These are phyloP conservation scores for Podosphaera xanthii DNA, from an alignment of 2,329 filamentous ascomycete genomes.

Conservation along the genomic window DNA sequence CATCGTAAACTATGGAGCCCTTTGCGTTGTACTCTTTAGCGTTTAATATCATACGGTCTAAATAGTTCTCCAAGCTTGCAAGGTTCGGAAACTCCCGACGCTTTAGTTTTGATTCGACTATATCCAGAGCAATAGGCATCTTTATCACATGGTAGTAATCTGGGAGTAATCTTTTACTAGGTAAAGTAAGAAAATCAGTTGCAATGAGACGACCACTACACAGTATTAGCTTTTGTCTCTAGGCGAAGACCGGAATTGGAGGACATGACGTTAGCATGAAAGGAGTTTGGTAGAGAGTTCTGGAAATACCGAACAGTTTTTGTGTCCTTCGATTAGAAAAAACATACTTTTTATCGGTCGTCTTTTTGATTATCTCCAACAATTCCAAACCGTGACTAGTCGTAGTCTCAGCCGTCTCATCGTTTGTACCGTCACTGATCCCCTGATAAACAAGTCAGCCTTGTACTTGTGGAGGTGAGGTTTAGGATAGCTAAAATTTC, in stretches of 20 bases:
- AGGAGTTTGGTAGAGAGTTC: no score
- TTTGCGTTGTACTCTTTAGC: slow-evolving; percentile 67
- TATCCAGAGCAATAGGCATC: slow-evolving; percentile 57
- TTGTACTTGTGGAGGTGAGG: slow-evolving; percentile 7
- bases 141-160: slow-evolving; percentile 60
- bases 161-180: slow-evolving; percentile 36
- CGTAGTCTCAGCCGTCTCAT: slow-evolving; percentile 44
- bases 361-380: slow-evolving; percentile 50
- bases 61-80: slow-evolving; percentile 57
- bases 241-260: no score
- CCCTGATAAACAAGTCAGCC: slow-evolving; percentile 13
- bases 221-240: neutral
- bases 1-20: slow-evolving; percentile 49
- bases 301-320: neutral
- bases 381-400: slow-evolving; percentile 50
- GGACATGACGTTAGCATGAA: no score
- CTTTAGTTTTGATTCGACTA: slow-evolving; percentile 52
- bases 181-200: slow-evolving; percentile 50
- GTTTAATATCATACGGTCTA: slow-evolving; percentile 73
- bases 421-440: slow-evolving; percentile 8
- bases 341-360: slow-evolving; percentile 60
- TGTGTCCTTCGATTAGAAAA: neutral
- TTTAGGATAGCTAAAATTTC: slow-evolving; percentile 6
- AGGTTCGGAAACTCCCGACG: slow-evolving; percentile 45
- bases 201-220: slow-evolving; percentile 49